Evolutionary conservation across 2,329 filamentous ascomycete species (phyloP), one percentile per base, ranked within the genome.

Genomic region (Epichloe baconii): DNA sequence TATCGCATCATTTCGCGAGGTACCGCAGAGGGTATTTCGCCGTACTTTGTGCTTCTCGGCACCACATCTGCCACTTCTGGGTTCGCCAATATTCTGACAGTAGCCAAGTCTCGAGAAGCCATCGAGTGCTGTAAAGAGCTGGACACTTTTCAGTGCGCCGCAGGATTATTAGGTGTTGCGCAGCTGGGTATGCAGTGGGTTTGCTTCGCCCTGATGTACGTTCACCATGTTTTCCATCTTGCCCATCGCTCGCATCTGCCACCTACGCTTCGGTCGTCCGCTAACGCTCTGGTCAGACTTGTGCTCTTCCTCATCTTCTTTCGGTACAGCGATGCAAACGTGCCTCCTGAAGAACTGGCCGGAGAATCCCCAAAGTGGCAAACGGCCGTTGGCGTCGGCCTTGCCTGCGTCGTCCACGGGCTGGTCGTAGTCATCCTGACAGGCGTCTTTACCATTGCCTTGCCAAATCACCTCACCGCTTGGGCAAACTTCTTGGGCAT

Each of bases 241-340:
- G 14, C 21, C n/a, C 15, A 6, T 19, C 17, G 15, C 5, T 11
- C 15, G 10, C 19, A 15, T n/a, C 36, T 23, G 2, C 23, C 12
- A 37, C 14, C 3, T 26, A 31, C 10, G 31, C 31, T 31, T 31
- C 31, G 31, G n/a, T 26, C 11, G n/a, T 38, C 3, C 43, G 41
- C 58, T 67, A 52, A 65, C 51, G n/a, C 21, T 19, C 31, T 42
- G 38, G 26, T 19, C 58, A 97, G 91, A 58, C 82, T 97, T 49
- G 74, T 95, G 19, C 78, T 98, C n/a, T 98, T 95, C 70, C 79
- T 97, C 52, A 80, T 95, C 59, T 98, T 94, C 76, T 96, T 95
- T 69, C 87, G 87, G 37, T 82, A 83, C 60, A 75, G 75, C 59
- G 73, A 68, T 53, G 75, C 67, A 53, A 72, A 68, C 56, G 68